Base-by-base conservation (phyloP, 2,329 filamentous ascomycete genomes). In the Pseudovirgaria hyperparasitica region DNA sequence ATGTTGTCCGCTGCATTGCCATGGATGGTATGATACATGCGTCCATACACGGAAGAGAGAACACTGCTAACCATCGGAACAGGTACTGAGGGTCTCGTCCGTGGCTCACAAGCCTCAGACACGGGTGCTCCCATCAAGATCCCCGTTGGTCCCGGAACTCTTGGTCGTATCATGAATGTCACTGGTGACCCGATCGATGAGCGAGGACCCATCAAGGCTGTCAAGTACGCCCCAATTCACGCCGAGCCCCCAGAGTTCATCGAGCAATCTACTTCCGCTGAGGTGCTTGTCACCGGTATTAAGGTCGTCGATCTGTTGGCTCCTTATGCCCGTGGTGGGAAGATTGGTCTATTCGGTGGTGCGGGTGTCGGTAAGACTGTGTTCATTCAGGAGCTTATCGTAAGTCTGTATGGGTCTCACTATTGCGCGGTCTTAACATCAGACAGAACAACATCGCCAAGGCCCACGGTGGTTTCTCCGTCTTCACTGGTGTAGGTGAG, bases 271-370 rank as follows among this genome's bases (percentile, higher is more conserved):
- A 98, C 90, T 50, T 71, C 75, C 51, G 90, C 90, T 50, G 90
- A 98, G 70, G 77, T 98, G 63, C 76, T 98, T 48, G 82, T 92
- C 53, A 98, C 90, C 48, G 90, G 90, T 78, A 98, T 98, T 76
- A 98, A 98, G 81, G 90, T 98, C 63, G 90, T 98, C 67, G 90
- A 98, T 63, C 75, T 98, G 46, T 77, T 98, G 55, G 90, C 90
- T 52, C 90, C 90, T 54, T 98, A 98, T 66, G 90, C 90, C 61
- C 90, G 90, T 92, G 90, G 90, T 84, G 90, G 90, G 77, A 98
- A 98, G 81, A 98, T 98, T 75, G 90, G 90, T 82, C 85, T 98
- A 50, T 98, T 98, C 70, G 90, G 90, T 69, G 90, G 90, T 87
- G 90, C 90, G 54, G 90, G 90, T 92, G 90, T 98, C 73, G 90